Conservation (phyloP, 495 filamentous ascomycete genomes). For the Arthonia radiata region DNA sequence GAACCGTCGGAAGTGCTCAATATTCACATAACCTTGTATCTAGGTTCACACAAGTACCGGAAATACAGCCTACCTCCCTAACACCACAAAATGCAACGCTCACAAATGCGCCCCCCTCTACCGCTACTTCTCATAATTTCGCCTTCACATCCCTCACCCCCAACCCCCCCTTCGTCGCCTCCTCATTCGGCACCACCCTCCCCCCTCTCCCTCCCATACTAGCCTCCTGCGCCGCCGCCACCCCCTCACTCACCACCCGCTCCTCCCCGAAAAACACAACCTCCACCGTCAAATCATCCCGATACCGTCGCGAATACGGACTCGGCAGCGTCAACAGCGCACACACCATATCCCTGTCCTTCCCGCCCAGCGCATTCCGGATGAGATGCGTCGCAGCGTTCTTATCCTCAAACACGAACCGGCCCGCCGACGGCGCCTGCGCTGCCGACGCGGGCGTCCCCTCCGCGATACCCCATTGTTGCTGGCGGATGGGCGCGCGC, state of each 20-base stretch:
- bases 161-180: no score
- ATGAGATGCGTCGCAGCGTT: slow-evolving; percentile 93
- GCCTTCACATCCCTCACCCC: no score
- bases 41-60: no score
- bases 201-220: no score
- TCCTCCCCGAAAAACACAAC: slow-evolving; percentile 93
- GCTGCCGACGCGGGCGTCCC: slow-evolving; percentile 21
- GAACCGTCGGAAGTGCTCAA: no score
- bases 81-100: no score
- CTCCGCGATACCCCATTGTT: slow-evolving; percentile 73
- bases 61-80: no score
- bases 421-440: slow-evolving; percentile 30
- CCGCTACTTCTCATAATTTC: no score
- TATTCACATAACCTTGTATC: no score
- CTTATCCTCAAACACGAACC: slow-evolving; percentile 86
- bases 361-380: slow-evolving; percentile 83
- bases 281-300: slow-evolving; percentile 90
- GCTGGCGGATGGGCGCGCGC: slow-evolving; percentile 55
- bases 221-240: slow-evolving; percentile 1
- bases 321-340: slow-evolving; percentile 77
- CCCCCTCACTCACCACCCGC: slow-evolving; percentile 1
- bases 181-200: no score
- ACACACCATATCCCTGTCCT: slow-evolving; percentile 81
- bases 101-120: no score
- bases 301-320: slow-evolving; percentile 74